Conservation (phyloP, 305 asterid species). For the Caryopteris hybrid region DNA sequence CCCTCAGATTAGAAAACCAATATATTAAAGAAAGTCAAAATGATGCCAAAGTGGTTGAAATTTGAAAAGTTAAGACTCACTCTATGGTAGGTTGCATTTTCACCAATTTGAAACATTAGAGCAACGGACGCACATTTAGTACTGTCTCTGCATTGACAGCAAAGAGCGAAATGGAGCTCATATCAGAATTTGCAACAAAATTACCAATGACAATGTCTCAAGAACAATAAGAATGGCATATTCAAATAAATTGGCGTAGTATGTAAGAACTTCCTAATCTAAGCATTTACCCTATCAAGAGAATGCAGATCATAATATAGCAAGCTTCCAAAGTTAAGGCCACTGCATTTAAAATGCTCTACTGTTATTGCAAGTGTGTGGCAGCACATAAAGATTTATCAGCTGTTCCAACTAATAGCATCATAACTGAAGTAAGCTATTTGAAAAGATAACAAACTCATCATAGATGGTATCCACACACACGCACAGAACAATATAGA, state of each 20-base stretch:
- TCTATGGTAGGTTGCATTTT: constrained; percentile 57
- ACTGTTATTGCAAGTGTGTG: no score
- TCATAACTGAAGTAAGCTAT: background rate
- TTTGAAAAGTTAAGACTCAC: constrained; percentile 31
- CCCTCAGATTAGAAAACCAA: constrained; percentile 7
- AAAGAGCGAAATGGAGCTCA: constrained; percentile 1
- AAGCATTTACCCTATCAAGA: background rate
- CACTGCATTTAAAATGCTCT: no score
- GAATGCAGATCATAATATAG: background rate
- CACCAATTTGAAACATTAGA: constrained; percentile 64
- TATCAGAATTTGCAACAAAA: background rate
- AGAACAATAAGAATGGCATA: background rate
- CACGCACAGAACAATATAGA: background rate
- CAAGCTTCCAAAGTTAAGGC: no score
- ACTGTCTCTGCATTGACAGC: constrained; percentile 37
- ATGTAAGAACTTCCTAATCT: background rate
- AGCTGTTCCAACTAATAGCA: no score
- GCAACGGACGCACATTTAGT: constrained; percentile 51
- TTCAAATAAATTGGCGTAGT: background rate
- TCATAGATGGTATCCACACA: no score
- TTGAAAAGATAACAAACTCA: background rate
- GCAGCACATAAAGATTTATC: no score
- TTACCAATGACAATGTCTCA: background rate
- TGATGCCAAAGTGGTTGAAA: background rate
- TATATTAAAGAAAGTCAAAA: background rate